Base-by-base conservation (phyloP, 2,329 filamentous ascomycete genomes). In the Diaporthe nobilis region DNA sequence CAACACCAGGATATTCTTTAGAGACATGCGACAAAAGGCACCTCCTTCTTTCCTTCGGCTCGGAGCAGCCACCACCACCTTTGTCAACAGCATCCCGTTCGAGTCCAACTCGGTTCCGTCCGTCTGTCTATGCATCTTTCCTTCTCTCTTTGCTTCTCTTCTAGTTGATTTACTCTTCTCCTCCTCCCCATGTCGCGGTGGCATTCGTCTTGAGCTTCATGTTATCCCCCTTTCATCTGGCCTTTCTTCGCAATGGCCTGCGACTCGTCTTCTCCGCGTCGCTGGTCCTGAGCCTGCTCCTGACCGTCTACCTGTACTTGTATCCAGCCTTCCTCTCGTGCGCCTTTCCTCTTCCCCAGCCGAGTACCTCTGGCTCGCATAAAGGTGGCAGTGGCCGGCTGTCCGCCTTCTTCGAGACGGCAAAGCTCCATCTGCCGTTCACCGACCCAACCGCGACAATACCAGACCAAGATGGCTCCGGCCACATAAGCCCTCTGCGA, bases 291-390 rank as follows among this genome's bases (percentile, higher is more conserved):
- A 70, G 65, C 47, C 80, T 96, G 81, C 85, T 91, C 78, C 90
- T 73, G 37, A 95, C 94, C 71, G 80, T 92, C 78, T 97, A 96
- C 85, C 89, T 98, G 72, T 98, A 98, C 86, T 87, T 96, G 53
- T 98, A 98, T 82, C 96, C 97, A 12, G 81, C 94, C 79, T 93
- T 98, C 81, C 90, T 92, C 79, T 90, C 91, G 81, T 98, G 96
- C 87, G 92, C 90, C 51, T 98, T 98, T 84, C 95, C 96, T 15
- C 83, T 86, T 78, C 88, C 87, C 49, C 86, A 83, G 7, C 63
- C 70, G n/a, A 68, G 76, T 61, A 76, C 63, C 60, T 72, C 77
- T 53, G 75, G 78, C 28, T 34, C 58, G 22, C 28, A 17, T 8
- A 28, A 37, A 15, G 28, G 68, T 8, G 71, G 77, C 28, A 37